A percentile compares a stretch with the other conserved stretches of the same genome.
These are phyloP conservation scores for Pichia terricola DNA, from an alignment of 1,139 yeast species.

Conservation along the genomic window DNA sequence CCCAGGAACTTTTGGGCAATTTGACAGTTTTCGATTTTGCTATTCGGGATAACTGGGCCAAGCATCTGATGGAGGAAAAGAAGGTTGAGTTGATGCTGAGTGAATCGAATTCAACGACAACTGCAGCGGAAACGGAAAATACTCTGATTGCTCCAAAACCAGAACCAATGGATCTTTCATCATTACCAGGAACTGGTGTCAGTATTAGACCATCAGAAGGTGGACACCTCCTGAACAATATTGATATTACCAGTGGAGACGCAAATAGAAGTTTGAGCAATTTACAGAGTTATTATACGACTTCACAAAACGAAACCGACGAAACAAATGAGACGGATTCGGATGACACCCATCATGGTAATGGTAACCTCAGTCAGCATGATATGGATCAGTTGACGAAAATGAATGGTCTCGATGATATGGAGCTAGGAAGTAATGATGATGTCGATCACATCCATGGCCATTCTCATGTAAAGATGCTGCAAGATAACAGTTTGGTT, in stretches of 20 bases:
- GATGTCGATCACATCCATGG: no score
- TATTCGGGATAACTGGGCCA: conserved; percentile 30
- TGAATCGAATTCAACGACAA: background rate
- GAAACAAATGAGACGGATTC: background rate
- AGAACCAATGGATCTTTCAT: no score
- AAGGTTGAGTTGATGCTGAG: conserved; percentile 10
- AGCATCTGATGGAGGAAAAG: conserved; percentile 24
- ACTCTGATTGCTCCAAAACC: background rate
- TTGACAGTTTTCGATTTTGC: conserved; percentile 34
- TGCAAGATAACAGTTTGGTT: no score
- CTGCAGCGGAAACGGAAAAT: background rate
- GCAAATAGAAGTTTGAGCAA: background rate
- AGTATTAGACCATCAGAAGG: no score
- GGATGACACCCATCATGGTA: no score
- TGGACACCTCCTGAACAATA: no score
- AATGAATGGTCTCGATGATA: no score
- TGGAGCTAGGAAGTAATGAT: no score
- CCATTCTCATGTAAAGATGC: no score
- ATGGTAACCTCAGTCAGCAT: no score
- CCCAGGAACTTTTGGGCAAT: conserved; percentile 33
- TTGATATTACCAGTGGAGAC: background rate
- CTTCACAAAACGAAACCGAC: background rate
- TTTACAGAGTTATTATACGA: background rate
- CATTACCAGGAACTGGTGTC: no score
- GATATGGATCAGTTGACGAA: no score